Base-by-base conservation (phyloP, 176 grass and related monocot species). In the Avena eriantha region DNA sequence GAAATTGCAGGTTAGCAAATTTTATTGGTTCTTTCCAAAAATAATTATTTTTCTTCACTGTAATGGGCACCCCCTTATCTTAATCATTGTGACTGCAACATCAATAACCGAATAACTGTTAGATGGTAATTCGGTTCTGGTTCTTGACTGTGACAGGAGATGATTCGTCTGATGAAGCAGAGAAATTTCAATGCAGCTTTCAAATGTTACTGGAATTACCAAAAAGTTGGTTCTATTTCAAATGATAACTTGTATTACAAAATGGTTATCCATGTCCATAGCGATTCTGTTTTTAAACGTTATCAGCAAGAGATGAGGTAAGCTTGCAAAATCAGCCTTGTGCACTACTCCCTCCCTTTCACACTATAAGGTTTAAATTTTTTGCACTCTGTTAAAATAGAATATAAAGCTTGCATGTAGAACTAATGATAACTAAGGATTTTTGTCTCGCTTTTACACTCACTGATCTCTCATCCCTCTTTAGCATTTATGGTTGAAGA, bases 251-350 rank as follows among this genome's bases (percentile, higher is more conserved):
- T 91, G 33, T 88, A 91, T 70, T 98, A 91, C 87, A 98, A 94
- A 85, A 98, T 98, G 94, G 94, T 98, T 91, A 94, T 96, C 35
- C 97, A 96, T 85, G 94, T 98, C 49, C 76, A 90, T 73, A 94
- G 80, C 59, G 97, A 98, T 91, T 85, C 80, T 94, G 97, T 83
- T 88, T 98, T 98, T 89, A 90, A 87, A 55, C 88, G 88, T 73
- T 98, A 98, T 79, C 97, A 98, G 71, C 94, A 98, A 91, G 97
- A 98, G 80, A 98, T 96, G 90, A 94, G 97, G 97, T 94, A 68
- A 90, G 85, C 35, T 56, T 73, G 72, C 70, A 50, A 87, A 70
- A 54, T 86, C 72, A 73, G 51, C 24, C 26, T 53, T 81, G 76
- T 76, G 11, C 48, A 35, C 78, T 73, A 35, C 69, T 73, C 39